Percentiles rank a stretch among this genome's conserved stretches.
phyloP scores from a whole-genome alignment of 208 protist species.

The Leishmania major region DNA sequence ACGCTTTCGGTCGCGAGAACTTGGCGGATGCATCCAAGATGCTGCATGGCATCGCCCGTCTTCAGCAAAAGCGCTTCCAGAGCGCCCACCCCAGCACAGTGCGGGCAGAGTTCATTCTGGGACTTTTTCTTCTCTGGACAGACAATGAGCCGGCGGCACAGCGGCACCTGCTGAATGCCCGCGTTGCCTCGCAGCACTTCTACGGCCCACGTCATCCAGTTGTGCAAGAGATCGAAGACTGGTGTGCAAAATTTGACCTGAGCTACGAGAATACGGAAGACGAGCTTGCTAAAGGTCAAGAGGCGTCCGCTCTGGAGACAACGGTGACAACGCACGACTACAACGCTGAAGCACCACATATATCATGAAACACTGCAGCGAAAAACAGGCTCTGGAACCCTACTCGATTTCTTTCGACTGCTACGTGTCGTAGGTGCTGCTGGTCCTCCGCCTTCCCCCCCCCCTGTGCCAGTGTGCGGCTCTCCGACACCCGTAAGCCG shows the following conservation, averaged over 20 bases:
- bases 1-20: slow-evolving; percentile 80
- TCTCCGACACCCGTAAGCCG: background rate
- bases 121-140: slow-evolving; percentile 84
- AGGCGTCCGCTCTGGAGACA: background rate
- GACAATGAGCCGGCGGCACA: slow-evolving; percentile 61
- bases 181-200: slow-evolving; percentile 56
- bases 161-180: slow-evolving; percentile 47
- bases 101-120: slow-evolving; percentile 78
- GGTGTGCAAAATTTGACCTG: slow-evolving; percentile 73
- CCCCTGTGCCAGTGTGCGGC: background rate
- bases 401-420: too few species aligned
- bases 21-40: slow-evolving; percentile 87
- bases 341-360: background rate
- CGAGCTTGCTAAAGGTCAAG: slow-evolving; percentile 1
- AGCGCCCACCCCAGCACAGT: slow-evolving; percentile 65
- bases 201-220: slow-evolving; percentile 82
- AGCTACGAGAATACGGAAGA: slow-evolving; percentile 16
- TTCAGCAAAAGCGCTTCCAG: slow-evolving; percentile 83
- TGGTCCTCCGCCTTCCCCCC: background rate
- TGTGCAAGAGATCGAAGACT: slow-evolving; percentile 80
- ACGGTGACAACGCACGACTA: background rate
- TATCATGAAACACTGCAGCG: background rate
- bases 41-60: slow-evolving; percentile 79
- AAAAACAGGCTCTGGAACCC: background rate
- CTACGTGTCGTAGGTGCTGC: background rate